These are phyloP conservation scores for Vanrija sp. DNA, from an alignment of 1,284 basidiomycete genomes.

Conservation along the genomic window DNA sequence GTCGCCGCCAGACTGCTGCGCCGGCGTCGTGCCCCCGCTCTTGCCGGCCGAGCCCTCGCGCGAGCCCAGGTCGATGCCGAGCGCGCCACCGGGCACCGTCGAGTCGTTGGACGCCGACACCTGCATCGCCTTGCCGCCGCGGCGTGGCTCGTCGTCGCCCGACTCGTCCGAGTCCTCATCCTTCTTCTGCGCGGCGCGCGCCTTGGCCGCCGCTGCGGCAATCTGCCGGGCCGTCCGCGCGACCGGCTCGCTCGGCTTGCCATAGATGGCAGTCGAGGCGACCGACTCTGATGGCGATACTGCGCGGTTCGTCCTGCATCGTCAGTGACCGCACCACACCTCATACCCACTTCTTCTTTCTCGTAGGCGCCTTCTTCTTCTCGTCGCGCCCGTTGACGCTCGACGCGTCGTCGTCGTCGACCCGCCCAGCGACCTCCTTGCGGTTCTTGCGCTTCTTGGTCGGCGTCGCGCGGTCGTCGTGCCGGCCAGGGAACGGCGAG, in stretches of 20 bases:
- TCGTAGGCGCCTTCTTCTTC: slow-evolving; percentile 31
- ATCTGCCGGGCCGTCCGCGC: slow-evolving; percentile 45
- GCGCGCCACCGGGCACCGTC: slow-evolving; percentile 13
- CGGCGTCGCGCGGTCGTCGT: slow-evolving; percentile 26
- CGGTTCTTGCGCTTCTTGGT: slow-evolving; percentile 42
- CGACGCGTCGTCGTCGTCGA: slow-evolving; percentile 43
- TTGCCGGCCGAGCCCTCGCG: slow-evolving; percentile 15
- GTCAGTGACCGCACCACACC: neutral
- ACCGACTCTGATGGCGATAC: slow-evolving; percentile 43
- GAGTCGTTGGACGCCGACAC: slow-evolving; percentile 26
- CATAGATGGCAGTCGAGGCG: slow-evolving; percentile 32
- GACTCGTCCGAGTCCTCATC: slow-evolving; percentile 37
- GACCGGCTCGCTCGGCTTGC: slow-evolving; percentile 25
- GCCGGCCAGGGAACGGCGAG: slow-evolving; percentile 29
- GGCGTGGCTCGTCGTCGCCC: slow-evolving; percentile 14
- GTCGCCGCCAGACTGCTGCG: neutral
- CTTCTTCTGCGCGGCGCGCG: slow-evolving; percentile 16
- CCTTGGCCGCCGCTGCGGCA: slow-evolving; percentile 40
- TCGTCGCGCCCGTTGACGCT: slow-evolving; percentile 31
- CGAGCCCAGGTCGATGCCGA: slow-evolving; percentile 17
- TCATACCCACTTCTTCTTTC: slow-evolving; percentile 43
- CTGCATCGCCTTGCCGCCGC: slow-evolving; percentile 20
- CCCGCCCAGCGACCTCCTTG: slow-evolving; percentile 23
- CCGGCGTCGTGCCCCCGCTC: slow-evolving; percentile 1
- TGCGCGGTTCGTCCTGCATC: slow-evolving; percentile 27